These are phyloP conservation scores for Picea glauca DNA, from an alignment of 75 land plant genomes.

Conservation along the genomic window DNA sequence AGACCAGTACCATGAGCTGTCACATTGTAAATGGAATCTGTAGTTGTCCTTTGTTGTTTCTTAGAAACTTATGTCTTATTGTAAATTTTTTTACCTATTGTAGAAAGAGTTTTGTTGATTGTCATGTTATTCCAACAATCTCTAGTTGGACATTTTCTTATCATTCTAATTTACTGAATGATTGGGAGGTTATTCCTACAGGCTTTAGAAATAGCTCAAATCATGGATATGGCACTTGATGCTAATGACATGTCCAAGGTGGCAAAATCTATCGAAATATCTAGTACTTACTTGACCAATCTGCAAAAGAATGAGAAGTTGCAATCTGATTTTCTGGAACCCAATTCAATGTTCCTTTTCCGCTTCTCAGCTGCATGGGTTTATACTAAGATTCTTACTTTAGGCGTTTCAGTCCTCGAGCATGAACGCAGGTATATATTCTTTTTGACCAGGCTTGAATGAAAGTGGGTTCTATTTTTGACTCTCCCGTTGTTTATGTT, in stretches of 20 bases:
- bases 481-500: background rate
- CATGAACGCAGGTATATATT: conserved; percentile 56
- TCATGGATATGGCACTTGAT: conserved; percentile 82
- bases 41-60: background rate
- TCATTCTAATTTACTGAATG: background rate
- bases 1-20: background rate
- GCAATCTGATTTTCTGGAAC: conserved; percentile 20
- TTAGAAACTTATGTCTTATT: background rate
- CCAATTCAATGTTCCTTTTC: conserved; percentile 34
- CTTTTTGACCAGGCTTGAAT: background rate
- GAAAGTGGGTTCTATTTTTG: background rate
- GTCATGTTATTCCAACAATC: background rate
- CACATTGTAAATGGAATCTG: background rate
- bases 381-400: conserved; percentile 65
- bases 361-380: conserved; percentile 75
- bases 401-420: conserved; percentile 83
- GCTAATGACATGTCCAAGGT: conserved; percentile 43
- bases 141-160: background rate
- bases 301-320: background rate
- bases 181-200: conserved; percentile 19
- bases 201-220: conserved; percentile 90
- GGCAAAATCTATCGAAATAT: conserved; percentile 40
- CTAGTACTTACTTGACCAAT: conserved; percentile 30
- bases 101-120: background rate
- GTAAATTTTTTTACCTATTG: no score